These are phyloP conservation scores for Coffea humblotiana DNA, from an alignment of 305 asterid genomes.

Conservation along the genomic window DNA sequence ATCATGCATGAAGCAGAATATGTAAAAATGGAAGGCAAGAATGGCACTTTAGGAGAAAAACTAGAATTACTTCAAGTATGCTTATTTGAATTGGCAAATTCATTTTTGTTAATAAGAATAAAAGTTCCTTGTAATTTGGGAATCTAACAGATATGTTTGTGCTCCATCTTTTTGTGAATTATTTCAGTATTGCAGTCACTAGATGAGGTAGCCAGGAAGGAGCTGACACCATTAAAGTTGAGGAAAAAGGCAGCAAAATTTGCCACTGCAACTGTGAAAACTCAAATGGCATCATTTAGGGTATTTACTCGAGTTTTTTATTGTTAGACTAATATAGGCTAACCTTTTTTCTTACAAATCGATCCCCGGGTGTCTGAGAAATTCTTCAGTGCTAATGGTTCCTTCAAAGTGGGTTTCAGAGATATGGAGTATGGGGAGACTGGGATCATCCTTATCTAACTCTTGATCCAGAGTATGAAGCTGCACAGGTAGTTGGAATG, in stretches of 20 bases:
- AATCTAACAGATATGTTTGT: not conserved
- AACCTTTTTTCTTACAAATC: not conserved
- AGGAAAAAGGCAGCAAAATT: constrained; percentile 94
- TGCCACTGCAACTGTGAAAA: constrained; percentile 84
- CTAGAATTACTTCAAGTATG: not conserved
- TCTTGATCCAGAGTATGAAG: constrained; percentile 98
- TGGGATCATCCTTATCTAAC: constrained; percentile 98
- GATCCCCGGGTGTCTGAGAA: not conserved
- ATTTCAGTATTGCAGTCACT: constrained; percentile 91
- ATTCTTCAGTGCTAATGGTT: constrained; percentile 20
- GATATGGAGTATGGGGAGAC: constrained; percentile 93
- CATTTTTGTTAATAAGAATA: too few species aligned
- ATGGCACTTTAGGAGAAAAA: not conserved
- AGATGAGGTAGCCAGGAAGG: constrained; percentile 84
- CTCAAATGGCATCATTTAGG: constrained; percentile 96
- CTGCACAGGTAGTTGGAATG: constrained; percentile 78
- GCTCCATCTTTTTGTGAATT: constrained; percentile 16
- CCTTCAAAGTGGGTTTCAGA: constrained; percentile 43
- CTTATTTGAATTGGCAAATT: not conserved
- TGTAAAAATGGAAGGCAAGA: not conserved
- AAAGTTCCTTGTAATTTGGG: not conserved
- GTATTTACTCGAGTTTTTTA: constrained; percentile 34
- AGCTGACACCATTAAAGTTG: constrained; percentile 91
- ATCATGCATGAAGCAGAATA: not conserved
- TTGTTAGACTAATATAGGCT: not conserved